Conservation (phyloP, 2,329 filamentous ascomycete species). For the Colletotrichum magnum region DNA sequence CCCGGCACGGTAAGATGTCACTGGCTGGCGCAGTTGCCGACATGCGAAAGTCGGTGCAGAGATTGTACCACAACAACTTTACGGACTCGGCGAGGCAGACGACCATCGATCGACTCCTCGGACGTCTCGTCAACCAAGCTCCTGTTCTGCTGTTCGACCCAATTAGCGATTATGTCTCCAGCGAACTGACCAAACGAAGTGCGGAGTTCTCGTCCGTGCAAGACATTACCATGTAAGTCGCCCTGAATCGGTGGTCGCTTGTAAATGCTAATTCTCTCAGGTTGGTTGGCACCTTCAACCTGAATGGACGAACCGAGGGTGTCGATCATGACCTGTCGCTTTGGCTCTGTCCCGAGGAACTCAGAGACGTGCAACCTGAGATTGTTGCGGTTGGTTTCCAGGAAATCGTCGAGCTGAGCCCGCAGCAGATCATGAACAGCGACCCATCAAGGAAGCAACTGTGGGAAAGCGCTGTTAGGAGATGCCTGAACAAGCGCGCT, state of each 20-base stretch:
- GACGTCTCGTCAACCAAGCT: constrained; percentile 84
- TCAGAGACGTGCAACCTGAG: constrained; percentile 78
- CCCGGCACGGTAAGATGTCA: constrained; percentile 95
- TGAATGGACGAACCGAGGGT: constrained; percentile 89
- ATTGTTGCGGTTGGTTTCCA: constrained; percentile 95
- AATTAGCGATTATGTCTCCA: constrained; percentile 89
- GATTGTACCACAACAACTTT: constrained; percentile 98
- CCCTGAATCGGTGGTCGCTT: background rate
- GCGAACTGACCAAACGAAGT: constrained; percentile 78
- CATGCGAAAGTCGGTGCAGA: constrained; percentile 91
- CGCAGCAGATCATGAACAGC: constrained; percentile 99
- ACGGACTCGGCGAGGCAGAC: constrained; percentile 93
- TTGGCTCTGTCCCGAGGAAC: constrained; percentile 82
- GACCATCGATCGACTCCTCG: constrained; percentile 93
- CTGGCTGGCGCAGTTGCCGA: constrained; percentile 94
- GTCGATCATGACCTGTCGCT: constrained; percentile 83
- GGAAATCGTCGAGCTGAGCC: constrained; percentile 97
- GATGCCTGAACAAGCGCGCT: constrained; percentile 81
- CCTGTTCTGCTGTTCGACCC: constrained; percentile 93
- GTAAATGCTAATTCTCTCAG: constrained; percentile 49
- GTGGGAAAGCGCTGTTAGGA: constrained; percentile 88
- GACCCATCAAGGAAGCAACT: constrained; percentile 87
- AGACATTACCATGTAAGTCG: constrained; percentile 79
- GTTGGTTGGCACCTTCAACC: constrained; percentile 89
- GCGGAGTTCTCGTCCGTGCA: constrained; percentile 83